Evolutionary conservation across 176 grass and related monocot species (phyloP), one percentile per base, ranked within the genome.

Genomic region (Rhynchospora pubera): DNA sequence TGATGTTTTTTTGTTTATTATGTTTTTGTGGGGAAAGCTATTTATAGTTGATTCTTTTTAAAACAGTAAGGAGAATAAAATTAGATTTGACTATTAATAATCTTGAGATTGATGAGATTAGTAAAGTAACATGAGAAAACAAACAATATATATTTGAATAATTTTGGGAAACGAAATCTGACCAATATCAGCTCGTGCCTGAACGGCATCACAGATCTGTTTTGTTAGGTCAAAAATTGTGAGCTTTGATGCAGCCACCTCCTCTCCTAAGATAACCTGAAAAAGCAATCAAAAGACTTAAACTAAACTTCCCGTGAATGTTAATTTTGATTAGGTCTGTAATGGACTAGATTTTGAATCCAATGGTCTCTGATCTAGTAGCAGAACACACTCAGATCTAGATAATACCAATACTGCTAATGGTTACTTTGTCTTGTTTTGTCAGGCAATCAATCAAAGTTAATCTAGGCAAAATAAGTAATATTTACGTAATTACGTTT

Each of bases 201-300:
- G 89, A 79, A 93, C 91, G 58, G 97, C 92, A 64, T 99, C 97
- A 86, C 97, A 99, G 56, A 99, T 95, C 72, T 99, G 97, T 89
- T 99, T 89, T 82, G 96, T 90, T 59, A 96, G 91, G 82, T 99
- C 91, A 78, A 99, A 99, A 93, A 96, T 93, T 71, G 97, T 96
- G 81, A 95, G 93, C 84, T 99, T 99, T 65, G 93, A 95, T 84
- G 91, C 85, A 83, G 93, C 89, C 62, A 96, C 97, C 80, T 99
- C 97, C 84, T 99, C 93, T 5, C 97, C 97, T 56, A 99, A 88
- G 82, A 95, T 96, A 82, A 99, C 97, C 93, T 99, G 83, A 83
- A 24, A 24, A 85, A 78, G 79, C 74, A 71, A 87, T 85, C 77
- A 30, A 43, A 53, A 34, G 26, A 79, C 18, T 14, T 16, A 2